Conservation (phyloP, 352 stramenopile species). For the Thraustochytrium sp. region DNA sequence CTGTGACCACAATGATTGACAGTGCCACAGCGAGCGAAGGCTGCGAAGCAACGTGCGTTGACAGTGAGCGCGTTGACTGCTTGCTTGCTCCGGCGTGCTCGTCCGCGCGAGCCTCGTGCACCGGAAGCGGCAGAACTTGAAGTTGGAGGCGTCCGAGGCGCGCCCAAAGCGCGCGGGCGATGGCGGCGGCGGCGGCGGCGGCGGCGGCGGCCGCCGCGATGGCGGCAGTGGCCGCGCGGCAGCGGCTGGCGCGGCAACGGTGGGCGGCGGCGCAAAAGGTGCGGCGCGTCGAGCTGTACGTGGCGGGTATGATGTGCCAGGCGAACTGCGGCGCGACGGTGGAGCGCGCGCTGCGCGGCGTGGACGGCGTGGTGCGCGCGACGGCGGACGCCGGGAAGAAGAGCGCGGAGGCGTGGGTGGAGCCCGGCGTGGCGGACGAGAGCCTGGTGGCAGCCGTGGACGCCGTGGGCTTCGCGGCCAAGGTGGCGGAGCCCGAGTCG, state of each 20-base stretch:
- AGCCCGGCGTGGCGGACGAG: neutral
- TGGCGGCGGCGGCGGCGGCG: neutral
- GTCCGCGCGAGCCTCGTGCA: too few relatives aligned
- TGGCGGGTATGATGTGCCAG: slow-evolving; percentile 39
- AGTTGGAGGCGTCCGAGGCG: too few relatives aligned
- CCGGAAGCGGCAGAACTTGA: too few relatives aligned
- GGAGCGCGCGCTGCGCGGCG: neutral
- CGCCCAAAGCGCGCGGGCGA: neutral
- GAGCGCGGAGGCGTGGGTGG: neutral
- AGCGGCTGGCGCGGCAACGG: neutral
- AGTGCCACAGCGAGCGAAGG: too few relatives aligned
- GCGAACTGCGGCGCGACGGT: slow-evolving; percentile 2
- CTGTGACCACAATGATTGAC: too few relatives aligned
- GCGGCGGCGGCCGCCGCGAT: neutral
- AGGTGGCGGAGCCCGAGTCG: neutral
- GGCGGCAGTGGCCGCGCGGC: neutral
- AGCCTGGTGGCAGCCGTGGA: neutral
- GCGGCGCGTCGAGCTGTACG: neutral
- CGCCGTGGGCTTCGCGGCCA: neutral
- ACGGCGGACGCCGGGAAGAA: neutral
- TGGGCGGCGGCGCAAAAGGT: neutral
- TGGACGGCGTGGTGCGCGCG: neutral
- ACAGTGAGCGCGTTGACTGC: too few relatives aligned
- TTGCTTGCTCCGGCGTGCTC: too few relatives aligned
- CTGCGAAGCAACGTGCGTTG: too few relatives aligned